These are phyloP conservation scores for Vitis hybrid DNA, from an alignment of 177 flowering plant genomes.

Conservation along the genomic window DNA sequence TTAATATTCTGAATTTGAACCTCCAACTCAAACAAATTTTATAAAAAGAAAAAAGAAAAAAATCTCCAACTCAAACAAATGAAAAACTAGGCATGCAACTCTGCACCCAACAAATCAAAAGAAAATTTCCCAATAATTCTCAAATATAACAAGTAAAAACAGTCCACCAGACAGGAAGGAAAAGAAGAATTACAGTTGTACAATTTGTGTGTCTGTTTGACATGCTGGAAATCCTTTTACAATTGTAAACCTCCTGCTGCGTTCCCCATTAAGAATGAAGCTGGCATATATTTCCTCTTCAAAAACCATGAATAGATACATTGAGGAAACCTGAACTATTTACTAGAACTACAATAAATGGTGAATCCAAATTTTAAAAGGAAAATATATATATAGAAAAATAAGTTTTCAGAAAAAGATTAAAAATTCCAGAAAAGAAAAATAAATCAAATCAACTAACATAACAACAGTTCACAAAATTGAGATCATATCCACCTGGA, in stretches of 20 bases:
- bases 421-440: not conserved
- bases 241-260: slow-evolving; percentile 2
- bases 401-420: not conserved
- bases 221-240: slow-evolving; percentile 1
- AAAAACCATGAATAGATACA: not conserved
- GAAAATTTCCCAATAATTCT: not conserved
- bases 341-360: slow-evolving; percentile 6
- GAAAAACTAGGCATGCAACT: too few relatives aligned
- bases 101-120: not conserved
- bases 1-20: not conserved
- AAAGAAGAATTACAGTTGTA: not conserved
- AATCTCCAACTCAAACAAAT: too few relatives aligned
- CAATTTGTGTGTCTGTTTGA: slow-evolving; percentile 4
- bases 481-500: not conserved
- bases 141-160: not conserved
- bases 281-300: slow-evolving; percentile 3
- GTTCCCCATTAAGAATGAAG: not conserved
- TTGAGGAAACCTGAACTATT: slow-evolving; percentile 9
- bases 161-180: not conserved
- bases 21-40: not conserved
- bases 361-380: not conserved
- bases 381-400: not conserved
- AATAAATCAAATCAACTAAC: not conserved
- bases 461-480: not conserved
- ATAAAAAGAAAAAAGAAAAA: too few relatives aligned